Percentiles rank a stretch among this genome's conserved stretches.
phyloP scores from a whole-genome alignment of 1,139 yeast genomes.

The Geotrichum bryndzae region DNA sequence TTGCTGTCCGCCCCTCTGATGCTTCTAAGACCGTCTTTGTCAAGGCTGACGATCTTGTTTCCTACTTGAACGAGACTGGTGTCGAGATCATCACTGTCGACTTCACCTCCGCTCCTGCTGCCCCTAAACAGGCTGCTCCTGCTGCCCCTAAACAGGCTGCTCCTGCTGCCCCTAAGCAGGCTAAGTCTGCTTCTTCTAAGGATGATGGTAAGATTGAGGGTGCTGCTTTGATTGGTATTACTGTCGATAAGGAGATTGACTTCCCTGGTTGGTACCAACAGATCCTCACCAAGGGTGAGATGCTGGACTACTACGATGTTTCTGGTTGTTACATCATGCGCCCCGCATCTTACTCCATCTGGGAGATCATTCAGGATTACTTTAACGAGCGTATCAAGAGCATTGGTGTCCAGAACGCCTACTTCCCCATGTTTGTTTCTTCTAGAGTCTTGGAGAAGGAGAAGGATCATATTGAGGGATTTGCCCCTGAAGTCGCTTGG shows the following conservation, averaged over 20 bases:
- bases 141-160: conserved; percentile 29
- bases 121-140: conserved; percentile 35
- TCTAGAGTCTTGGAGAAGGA: conserved; percentile 89
- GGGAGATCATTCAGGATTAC: conserved; percentile 92
- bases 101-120: conserved; percentile 46
- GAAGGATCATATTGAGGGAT: conserved; percentile 98
- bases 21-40: conserved; percentile 50
- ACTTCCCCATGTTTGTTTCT: conserved; percentile 98
- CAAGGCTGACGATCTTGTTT: conserved; percentile 46
- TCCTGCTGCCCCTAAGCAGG: conserved; percentile 2
- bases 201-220: conserved; percentile 56
- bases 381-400: conserved; percentile 75
- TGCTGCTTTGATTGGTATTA: conserved; percentile 92
- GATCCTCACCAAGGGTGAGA: conserved; percentile 90
- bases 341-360: conserved; percentile 88
- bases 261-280: conserved; percentile 98
- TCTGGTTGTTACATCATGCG: conserved; percentile 98
- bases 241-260: conserved; percentile 85
- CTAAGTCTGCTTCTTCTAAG: conserved; percentile 18
- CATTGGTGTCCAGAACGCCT: conserved; percentile 88
- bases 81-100: conserved; percentile 54
- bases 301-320: conserved; percentile 97
- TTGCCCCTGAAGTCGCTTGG: conserved; percentile 99
- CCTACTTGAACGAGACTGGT: conserved; percentile 51
- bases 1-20: conserved; percentile 54